A percentile compares a stretch with the other conserved stretches of the same genome.
Evolutionary conservation across 257 asterid genomes (phyloP).

Genomic region (Misopates orontium): DNA sequence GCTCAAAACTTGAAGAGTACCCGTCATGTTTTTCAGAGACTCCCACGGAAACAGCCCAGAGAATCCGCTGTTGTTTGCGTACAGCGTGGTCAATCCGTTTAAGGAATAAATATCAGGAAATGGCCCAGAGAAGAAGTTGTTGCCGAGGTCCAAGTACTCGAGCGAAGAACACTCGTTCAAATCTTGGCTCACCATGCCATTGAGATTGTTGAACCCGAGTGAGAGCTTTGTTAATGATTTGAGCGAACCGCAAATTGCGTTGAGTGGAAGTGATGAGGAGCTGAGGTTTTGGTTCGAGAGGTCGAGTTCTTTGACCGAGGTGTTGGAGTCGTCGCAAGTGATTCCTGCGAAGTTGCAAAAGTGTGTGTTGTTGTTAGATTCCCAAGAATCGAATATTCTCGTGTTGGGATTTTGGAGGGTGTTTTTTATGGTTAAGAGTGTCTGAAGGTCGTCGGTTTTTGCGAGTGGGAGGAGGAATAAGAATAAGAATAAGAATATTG

Average conservation of each 20-base stretch:
- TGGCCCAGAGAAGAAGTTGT: slow-evolving; percentile 55
- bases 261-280: slow-evolving; percentile 34
- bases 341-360: slow-evolving; percentile 57
- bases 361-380: slow-evolving; percentile 8
- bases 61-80: slow-evolving; percentile 67
- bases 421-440: slow-evolving; percentile 57
- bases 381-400: slow-evolving; percentile 64
- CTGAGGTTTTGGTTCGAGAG: slow-evolving; percentile 48
- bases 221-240: slow-evolving; percentile 59
- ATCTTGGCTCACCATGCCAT: slow-evolving; percentile 42
- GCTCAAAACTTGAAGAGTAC: slow-evolving; percentile 49
- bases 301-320: slow-evolving; percentile 56
- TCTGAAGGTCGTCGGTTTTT: slow-evolving; percentile 56
- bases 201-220: slow-evolving; percentile 50
- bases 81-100: slow-evolving; percentile 40
- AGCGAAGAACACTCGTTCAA: slow-evolving; percentile 52
- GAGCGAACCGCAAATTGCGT: slow-evolving; percentile 49
- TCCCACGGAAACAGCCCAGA: slow-evolving; percentile 73
- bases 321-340: slow-evolving; percentile 48
- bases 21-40: slow-evolving; percentile 47
- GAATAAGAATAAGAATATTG: no score
- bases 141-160: slow-evolving; percentile 63
- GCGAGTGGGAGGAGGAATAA: slow-evolving; percentile 34
- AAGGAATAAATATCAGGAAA: slow-evolving; percentile 58
- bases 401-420: slow-evolving; percentile 45